A percentile compares a stretch with the other conserved stretches of the same genome.
phyloP scores from a whole-genome alignment of 1,284 basidiomycete genomes.

The Boletellus sp. region DNA sequence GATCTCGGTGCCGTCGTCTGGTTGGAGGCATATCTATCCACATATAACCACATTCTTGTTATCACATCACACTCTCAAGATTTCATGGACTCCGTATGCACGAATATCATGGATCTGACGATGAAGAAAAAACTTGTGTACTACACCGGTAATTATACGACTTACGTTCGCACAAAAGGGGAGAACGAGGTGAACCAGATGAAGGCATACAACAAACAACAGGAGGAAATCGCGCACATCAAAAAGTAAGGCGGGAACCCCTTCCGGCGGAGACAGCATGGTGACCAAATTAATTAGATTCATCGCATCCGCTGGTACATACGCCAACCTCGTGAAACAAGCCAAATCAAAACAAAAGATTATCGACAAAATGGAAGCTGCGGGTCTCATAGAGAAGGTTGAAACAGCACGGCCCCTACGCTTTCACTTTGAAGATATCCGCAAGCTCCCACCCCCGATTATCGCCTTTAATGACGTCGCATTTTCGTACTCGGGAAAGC shows the following conservation, averaged over 20 bases:
- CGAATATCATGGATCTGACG: conserved; percentile 97
- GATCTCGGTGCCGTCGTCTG: conserved; percentile 98
- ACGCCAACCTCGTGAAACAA: conserved; percentile 97
- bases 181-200: conserved; percentile 99
- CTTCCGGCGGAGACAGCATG: not conserved
- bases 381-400: conserved; percentile 91
- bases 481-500: conserved; percentile 91
- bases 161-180: conserved; percentile 91
- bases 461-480: conserved; percentile 95
- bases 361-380: conserved; percentile 99
- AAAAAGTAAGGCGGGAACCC: conserved; percentile 65
- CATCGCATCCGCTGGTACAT: conserved; percentile 97
- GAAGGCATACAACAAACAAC: conserved; percentile 98
- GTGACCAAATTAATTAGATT: conserved; percentile 53
- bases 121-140: conserved; percentile 84
- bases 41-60: conserved; percentile 97
- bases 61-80: conserved; percentile 96
- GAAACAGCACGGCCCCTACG: conserved; percentile 69
- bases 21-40: conserved; percentile 96
- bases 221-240: conserved; percentile 97
- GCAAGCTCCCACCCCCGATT: conserved; percentile 93
- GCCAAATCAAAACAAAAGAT: conserved; percentile 99
- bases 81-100: conserved; percentile 97
- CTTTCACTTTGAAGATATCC: conserved; percentile 96
- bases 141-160: conserved; percentile 96